Conservation (phyloP, 805 yeast genomes). For the Sugiyamaella chiloensis region DNA sequence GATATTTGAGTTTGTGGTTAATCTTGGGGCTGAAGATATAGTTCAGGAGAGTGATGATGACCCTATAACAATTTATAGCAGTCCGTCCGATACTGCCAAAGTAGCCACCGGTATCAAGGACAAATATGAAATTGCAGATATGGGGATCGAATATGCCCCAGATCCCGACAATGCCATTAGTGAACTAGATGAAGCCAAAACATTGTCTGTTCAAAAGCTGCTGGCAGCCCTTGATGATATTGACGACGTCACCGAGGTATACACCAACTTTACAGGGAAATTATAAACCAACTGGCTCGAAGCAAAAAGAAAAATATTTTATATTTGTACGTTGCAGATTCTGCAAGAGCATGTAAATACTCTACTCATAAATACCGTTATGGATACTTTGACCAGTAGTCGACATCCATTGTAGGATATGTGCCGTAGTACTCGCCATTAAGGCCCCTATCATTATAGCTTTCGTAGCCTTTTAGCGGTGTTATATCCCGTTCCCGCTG, state of each 20-base stretch:
- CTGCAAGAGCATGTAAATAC: neutral
- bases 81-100: slow-evolving; percentile 56
- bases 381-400: slow-evolving; percentile 11
- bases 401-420: slow-evolving; percentile 10
- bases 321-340: neutral
- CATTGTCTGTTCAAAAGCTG: slow-evolving; percentile 54
- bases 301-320: neutral
- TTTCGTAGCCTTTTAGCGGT: neutral
- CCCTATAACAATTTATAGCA: slow-evolving; percentile 47
- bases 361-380: neutral
- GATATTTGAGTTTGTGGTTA: slow-evolving; percentile 71
- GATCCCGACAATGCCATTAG: slow-evolving; percentile 48
- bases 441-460: neutral
- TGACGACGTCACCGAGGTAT: slow-evolving; percentile 81
- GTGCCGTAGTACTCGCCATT: slow-evolving; percentile 1
- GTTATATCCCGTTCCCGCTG: neutral
- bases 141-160: slow-evolving; percentile 66
- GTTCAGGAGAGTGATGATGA: slow-evolving; percentile 37
- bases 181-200: slow-evolving; percentile 42
- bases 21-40: slow-evolving; percentile 65
- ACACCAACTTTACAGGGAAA: slow-evolving; percentile 53
- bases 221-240: slow-evolving; percentile 62
- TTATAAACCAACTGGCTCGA: slow-evolving; percentile 16
- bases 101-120: slow-evolving; percentile 58
- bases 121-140: slow-evolving; percentile 58